Evolutionary conservation across 305 asterid species (phyloP).

Genomic region (Rubia balearica): DNA sequence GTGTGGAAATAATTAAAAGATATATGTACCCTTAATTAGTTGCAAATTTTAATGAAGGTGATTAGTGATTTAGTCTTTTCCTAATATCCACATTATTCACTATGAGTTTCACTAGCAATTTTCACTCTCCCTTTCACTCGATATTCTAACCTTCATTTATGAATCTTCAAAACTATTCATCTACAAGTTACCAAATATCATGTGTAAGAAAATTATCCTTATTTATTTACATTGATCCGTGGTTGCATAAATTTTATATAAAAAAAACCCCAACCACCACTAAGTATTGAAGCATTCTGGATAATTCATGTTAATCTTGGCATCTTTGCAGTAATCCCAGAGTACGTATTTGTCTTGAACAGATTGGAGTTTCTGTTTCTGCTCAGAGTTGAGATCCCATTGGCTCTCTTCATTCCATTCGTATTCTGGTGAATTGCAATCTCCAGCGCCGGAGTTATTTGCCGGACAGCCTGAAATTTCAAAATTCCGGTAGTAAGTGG

Average conservation of each 20-base stretch:
- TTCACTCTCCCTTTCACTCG: too few species aligned
- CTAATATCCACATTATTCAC: too few species aligned
- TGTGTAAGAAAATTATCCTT: background rate
- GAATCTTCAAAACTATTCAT: too few species aligned
- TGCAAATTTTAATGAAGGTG: too few species aligned
- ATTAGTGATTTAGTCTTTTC: too few species aligned
- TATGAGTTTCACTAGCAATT: too few species aligned
- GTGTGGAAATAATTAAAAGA: too few species aligned
- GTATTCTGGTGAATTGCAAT: background rate
- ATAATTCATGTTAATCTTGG: background rate
- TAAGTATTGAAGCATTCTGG: slow-evolving; percentile 2
- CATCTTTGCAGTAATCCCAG: background rate
- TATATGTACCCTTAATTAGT: too few species aligned
- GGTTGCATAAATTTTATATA: too few species aligned
- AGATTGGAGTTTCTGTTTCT: background rate
- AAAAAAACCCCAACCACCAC: too few species aligned
- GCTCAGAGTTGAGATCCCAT: background rate
- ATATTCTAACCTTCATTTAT: too few species aligned
- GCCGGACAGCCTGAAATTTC: background rate
- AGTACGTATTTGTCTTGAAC: background rate
- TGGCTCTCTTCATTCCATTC: background rate
- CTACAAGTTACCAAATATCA: too few species aligned
- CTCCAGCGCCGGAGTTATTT: background rate
- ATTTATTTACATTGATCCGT: background rate
- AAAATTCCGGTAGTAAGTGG: background rate